Conservation (phyloP, 129 eudicot genomes). For the Smallanthus sonchifolius region DNA sequence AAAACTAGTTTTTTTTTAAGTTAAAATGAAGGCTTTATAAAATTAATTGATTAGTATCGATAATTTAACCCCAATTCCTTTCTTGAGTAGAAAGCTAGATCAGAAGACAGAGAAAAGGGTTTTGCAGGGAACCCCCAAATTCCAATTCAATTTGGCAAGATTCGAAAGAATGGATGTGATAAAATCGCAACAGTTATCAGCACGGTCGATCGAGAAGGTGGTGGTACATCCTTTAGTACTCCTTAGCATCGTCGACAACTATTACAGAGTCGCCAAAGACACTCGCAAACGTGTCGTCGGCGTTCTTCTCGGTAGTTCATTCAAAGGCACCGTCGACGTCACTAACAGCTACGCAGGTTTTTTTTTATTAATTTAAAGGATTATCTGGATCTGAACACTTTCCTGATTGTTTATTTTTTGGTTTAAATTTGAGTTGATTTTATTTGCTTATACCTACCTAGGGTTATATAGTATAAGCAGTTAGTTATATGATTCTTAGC, state of each 20-base stretch:
- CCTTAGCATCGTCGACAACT: conserved; percentile 92
- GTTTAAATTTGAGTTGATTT: neutral
- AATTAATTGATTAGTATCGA: too few species aligned
- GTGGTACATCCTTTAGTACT: conserved; percentile 87
- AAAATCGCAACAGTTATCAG: conserved; percentile 75
- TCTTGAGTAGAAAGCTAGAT: conserved; percentile 29
- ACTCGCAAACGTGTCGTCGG: conserved; percentile 90
- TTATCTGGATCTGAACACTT: conserved; percentile 5
- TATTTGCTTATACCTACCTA: neutral
- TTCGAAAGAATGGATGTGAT: conserved; percentile 67
- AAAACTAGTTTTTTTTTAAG: too few species aligned
- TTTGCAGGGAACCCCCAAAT: conserved; percentile 28
- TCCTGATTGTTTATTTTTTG: neutral
- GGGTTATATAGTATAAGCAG: neutral
- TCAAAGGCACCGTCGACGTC: conserved; percentile 84
- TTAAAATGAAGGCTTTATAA: too few species aligned
- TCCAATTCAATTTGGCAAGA: neutral
- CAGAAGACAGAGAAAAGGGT: conserved; percentile 1
- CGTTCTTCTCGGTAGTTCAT: conserved; percentile 76
- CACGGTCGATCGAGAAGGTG: conserved; percentile 79
- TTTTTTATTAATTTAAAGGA: neutral
- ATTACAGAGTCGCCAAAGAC: conserved; percentile 86
- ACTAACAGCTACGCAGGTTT: conserved; percentile 88
- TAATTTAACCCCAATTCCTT: conserved; percentile 14
- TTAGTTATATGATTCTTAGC: neutral